phyloP scores from a whole-genome alignment of 805 yeast species.

The Teunomyces aglyptinius region DNA sequence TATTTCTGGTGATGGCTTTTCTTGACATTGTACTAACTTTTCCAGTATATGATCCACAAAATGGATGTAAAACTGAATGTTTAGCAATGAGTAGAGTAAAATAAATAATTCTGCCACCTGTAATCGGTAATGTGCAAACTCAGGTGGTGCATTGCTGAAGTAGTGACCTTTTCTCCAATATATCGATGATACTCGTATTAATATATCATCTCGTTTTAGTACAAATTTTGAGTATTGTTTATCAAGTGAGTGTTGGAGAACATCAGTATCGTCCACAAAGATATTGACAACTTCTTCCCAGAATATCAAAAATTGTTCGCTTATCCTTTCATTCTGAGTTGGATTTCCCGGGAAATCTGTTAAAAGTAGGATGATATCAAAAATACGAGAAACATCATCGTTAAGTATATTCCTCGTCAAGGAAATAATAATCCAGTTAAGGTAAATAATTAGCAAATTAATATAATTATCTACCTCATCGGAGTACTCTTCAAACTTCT shows the following conservation, averaged over 20 bases:
- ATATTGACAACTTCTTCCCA: slow-evolving; percentile 69
- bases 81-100: slow-evolving; percentile 63
- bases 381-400: slow-evolving; percentile 35
- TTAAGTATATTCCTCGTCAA: slow-evolving; percentile 40
- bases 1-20: neutral
- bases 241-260: slow-evolving; percentile 9
- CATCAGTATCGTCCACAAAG: slow-evolving; percentile 48
- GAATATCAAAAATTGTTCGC: slow-evolving; percentile 54
- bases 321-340: slow-evolving; percentile 54
- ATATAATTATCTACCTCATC: slow-evolving; percentile 44
- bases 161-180: slow-evolving; percentile 70
- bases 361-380: slow-evolving; percentile 50
- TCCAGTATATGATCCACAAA: slow-evolving; percentile 37
- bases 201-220: slow-evolving; percentile 26
- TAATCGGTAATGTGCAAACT: slow-evolving; percentile 65
- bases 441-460: slow-evolving; percentile 43
- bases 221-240: slow-evolving; percentile 15
- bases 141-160: slow-evolving; percentile 43
- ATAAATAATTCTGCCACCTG: slow-evolving; percentile 81
- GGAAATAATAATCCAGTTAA: slow-evolving; percentile 46
- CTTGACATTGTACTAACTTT: slow-evolving; percentile 13
- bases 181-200: slow-evolving; percentile 52
- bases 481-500: slow-evolving; percentile 22
- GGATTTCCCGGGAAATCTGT: slow-evolving; percentile 60
- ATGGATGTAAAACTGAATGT: slow-evolving; percentile 45